phyloP scores from a whole-genome alignment of 2,329 filamentous ascomycete species.

The Trichoderma sp. region DNA sequence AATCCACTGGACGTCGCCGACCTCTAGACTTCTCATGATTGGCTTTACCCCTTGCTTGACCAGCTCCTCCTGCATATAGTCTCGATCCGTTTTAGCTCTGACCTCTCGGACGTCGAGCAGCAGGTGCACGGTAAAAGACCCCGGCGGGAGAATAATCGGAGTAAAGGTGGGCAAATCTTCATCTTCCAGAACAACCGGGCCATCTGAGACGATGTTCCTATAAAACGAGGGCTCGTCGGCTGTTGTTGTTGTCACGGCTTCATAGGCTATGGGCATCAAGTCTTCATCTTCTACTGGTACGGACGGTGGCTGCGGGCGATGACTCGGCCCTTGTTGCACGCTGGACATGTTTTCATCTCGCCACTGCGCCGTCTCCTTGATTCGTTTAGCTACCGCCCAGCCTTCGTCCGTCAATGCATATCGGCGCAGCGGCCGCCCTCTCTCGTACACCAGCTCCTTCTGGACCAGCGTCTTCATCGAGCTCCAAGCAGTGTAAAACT shows the following conservation, averaged over 20 bases:
- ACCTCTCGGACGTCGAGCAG: constrained; percentile 76
- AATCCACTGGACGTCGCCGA: constrained; percentile 79
- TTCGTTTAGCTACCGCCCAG: constrained; percentile 70
- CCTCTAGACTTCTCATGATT: constrained; percentile 66
- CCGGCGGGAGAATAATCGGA: constrained; percentile 63
- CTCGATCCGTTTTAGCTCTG: constrained; percentile 69
- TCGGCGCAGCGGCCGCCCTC: constrained; percentile 65
- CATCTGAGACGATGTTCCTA: constrained; percentile 46
- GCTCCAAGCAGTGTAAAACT: constrained; percentile 78
- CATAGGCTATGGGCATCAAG: not conserved
- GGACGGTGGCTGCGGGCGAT: not conserved
- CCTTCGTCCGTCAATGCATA: constrained; percentile 77
- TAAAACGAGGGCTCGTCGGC: constrained; percentile 31
- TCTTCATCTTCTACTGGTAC: not conserved
- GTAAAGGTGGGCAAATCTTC: constrained; percentile 50
- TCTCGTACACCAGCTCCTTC: constrained; percentile 74
- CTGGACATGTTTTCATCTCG: constrained; percentile 32
- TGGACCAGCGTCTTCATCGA: constrained; percentile 75
- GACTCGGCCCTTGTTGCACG: constrained; percentile 7
- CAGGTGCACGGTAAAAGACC: constrained; percentile 70
- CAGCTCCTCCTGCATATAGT: constrained; percentile 75
- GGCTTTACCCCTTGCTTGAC: constrained; percentile 65
- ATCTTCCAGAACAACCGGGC: constrained; percentile 35
- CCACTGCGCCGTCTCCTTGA: constrained; percentile 56
- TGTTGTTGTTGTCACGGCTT: not conserved